Conservation (phyloP, 495 filamentous ascomycete genomes). For the Penicillium mononematosum region DNA sequence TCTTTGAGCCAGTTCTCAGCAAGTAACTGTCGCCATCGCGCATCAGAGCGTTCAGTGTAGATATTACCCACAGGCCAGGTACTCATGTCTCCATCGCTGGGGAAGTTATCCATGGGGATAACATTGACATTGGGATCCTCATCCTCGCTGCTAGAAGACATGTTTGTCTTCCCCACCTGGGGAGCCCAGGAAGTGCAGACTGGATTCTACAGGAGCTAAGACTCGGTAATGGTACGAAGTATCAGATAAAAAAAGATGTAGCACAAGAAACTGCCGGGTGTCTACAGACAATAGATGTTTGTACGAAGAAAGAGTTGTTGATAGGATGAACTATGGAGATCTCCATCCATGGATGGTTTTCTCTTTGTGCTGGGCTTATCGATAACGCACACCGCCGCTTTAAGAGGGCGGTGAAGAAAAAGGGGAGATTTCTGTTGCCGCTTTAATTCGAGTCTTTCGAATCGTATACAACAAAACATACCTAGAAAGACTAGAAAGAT, state of each 20-base stretch:
- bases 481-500: no score
- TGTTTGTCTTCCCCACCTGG: not conserved
- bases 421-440: not conserved
- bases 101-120: constrained; percentile 30
- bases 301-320: not conserved
- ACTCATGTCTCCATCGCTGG: constrained; percentile 35
- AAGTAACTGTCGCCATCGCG: constrained; percentile 31
- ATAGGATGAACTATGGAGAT: constrained; percentile 10
- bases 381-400: constrained; percentile 4
- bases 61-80: constrained; percentile 31
- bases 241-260: not conserved
- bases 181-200: not conserved
- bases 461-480: no score
- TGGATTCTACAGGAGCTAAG: not conserved
- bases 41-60: constrained; percentile 23
- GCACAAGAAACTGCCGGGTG: not conserved
- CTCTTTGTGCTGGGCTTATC: constrained; percentile 12
- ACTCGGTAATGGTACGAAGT: not conserved
- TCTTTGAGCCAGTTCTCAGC: constrained; percentile 41
- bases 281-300: not conserved
- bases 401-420: not conserved
- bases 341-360: not conserved
- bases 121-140: constrained; percentile 29
- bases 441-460: not conserved
- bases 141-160: constrained; percentile 9